Conservation (phyloP, 306 rosid genomes). For the Lagenaria siceraria region DNA sequence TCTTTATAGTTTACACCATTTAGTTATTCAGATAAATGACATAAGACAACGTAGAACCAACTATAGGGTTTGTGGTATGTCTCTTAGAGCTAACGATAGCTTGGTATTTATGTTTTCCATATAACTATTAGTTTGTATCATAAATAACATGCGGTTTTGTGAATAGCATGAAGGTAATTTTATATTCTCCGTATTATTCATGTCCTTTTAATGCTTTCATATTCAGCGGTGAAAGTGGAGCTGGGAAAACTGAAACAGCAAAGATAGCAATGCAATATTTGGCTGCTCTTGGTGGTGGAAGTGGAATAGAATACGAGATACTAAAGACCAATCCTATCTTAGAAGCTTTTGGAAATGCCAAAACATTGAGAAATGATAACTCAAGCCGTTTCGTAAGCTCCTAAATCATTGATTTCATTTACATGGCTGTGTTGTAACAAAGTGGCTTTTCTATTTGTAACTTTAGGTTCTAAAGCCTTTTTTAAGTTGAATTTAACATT, state of each 20-base stretch:
- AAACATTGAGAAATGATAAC: constrained; percentile 96
- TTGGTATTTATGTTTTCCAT: not conserved
- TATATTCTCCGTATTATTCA: constrained; percentile 15
- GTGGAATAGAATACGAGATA: constrained; percentile 93
- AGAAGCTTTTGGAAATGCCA: constrained; percentile 98
- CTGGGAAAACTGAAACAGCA: constrained; percentile 98
- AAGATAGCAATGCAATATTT: constrained; percentile 98
- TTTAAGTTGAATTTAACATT: constrained; percentile 18
- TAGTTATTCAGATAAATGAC: not conserved
- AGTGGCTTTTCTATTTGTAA: constrained; percentile 1
- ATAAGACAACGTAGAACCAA: not conserved
- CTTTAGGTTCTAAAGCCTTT: not conserved
- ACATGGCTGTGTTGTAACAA: not conserved
- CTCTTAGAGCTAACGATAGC: not conserved
- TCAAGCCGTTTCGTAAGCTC: constrained; percentile 97
- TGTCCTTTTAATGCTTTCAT: not conserved
- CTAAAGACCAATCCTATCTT: constrained; percentile 93
- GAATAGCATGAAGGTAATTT: not conserved
- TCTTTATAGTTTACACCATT: not conserved
- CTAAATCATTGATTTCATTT: constrained; percentile 12
- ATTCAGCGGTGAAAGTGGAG: constrained; percentile 95
- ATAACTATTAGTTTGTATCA: not conserved
- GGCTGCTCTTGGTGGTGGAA: constrained; percentile 98
- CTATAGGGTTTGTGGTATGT: not conserved
- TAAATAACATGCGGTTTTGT: not conserved